Conservation (phyloP, 495 filamentous ascomycete genomes). For the Stereocaulon alpinum region DNA sequence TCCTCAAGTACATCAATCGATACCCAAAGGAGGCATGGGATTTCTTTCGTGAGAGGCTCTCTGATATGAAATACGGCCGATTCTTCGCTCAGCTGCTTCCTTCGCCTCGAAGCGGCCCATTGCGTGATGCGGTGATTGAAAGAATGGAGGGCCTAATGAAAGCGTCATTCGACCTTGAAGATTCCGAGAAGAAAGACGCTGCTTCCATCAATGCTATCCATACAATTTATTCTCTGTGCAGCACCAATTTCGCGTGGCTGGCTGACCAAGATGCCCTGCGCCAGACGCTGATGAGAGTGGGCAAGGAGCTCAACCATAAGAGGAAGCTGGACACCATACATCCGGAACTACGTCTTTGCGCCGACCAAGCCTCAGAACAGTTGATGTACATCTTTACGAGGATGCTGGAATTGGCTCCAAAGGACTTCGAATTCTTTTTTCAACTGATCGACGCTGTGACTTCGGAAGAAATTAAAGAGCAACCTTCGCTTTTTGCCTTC, state of each 20-base stretch:
- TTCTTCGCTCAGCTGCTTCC: constrained; percentile 87
- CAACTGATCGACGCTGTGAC: constrained; percentile 77
- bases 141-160: constrained; percentile 61
- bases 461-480: constrained; percentile 65
- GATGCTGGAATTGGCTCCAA: constrained; percentile 60
- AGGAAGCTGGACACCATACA: constrained; percentile 54
- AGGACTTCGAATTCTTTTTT: constrained; percentile 84
- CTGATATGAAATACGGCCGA: constrained; percentile 79
- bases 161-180: constrained; percentile 49
- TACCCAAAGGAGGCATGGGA: constrained; percentile 82
- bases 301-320: constrained; percentile 63
- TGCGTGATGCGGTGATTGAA: constrained; percentile 62
- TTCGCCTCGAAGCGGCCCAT: constrained; percentile 59
- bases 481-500: constrained; percentile 63
- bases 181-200: constrained; percentile 52
- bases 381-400: constrained; percentile 76
- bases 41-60: constrained; percentile 63
- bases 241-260: constrained; percentile 53
- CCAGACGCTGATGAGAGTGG: constrained; percentile 54
- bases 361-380: constrained; percentile 80
- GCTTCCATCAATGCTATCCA: constrained; percentile 84
- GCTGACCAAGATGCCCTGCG: constrained; percentile 63
- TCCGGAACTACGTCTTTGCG: constrained; percentile 64
- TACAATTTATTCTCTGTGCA: constrained; percentile 63
- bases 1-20: constrained; percentile 89